These are phyloP conservation scores for Grosmannia penicillata DNA, from an alignment of 2,329 filamentous ascomycete genomes.

Conservation along the genomic window DNA sequence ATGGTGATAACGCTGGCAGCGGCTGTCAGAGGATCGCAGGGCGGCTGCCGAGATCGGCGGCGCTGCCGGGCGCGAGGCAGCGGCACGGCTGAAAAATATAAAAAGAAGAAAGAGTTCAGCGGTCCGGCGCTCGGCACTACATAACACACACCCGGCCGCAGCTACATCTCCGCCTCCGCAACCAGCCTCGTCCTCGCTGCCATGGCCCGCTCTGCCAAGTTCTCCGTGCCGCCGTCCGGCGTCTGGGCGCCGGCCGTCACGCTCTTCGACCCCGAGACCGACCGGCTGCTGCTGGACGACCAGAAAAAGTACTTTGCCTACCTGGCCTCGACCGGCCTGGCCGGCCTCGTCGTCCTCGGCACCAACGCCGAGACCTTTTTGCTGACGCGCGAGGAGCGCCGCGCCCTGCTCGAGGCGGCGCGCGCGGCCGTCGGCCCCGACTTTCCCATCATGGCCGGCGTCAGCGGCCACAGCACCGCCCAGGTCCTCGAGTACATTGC, in stretches of 20 bases:
- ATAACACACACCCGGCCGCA: background rate
- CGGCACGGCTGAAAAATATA: no score
- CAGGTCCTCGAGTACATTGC: conserved; percentile 44
- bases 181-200: background rate
- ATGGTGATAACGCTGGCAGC: no score
- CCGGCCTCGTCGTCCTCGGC: conserved; percentile 18
- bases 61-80: no score
- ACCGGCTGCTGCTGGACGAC: conserved; percentile 15
- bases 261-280: conserved; percentile 17
- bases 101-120: no score
- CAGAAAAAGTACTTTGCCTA: conserved; percentile 17
- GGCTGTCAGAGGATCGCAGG: no score
- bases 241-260: conserved; percentile 20
- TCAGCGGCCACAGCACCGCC: conserved; percentile 47
- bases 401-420: conserved; percentile 37
- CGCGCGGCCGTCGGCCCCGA: conserved; percentile 32
- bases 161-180: background rate
- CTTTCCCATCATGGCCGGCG: conserved; percentile 48
- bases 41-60: no score
- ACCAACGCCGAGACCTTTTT: conserved; percentile 21
- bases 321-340: conserved; percentile 15
- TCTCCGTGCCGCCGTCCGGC: conserved; percentile 13
- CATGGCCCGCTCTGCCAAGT: background rate
- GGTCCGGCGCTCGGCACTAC: no score
- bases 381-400: conserved; percentile 18